Evolutionary conservation across 257 asterid genomes (phyloP).

Genomic region (Handroanthus guayacan): DNA sequence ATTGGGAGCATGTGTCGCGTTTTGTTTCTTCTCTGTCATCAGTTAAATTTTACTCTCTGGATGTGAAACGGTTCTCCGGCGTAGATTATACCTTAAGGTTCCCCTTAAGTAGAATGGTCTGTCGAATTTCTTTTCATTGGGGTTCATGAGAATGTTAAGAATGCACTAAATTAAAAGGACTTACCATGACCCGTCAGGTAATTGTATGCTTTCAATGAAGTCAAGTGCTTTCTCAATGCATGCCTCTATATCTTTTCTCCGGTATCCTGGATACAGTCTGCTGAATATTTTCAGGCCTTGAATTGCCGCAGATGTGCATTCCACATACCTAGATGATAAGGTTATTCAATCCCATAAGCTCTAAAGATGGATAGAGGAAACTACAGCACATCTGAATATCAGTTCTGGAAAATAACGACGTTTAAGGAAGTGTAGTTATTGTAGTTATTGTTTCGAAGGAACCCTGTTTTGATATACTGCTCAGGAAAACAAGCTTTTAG

Average conservation of each 20-base stretch:
- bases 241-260: constrained; percentile 47
- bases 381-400: background rate
- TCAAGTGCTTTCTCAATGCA: constrained; percentile 58
- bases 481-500: no score
- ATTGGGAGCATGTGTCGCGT: no score
- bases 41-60: no score
- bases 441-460: background rate
- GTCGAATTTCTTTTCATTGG: background rate
- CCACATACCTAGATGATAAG: constrained; percentile 56
- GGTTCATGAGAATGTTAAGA: background rate
- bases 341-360: background rate
- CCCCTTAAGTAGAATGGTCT: no score
- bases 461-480: no score
- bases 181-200: constrained; percentile 77
- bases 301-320: constrained; percentile 73
- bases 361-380: no score
- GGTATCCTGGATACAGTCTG: constrained; percentile 44
- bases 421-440: background rate
- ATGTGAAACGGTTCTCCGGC: no score
- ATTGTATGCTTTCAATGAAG: constrained; percentile 63
- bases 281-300: constrained; percentile 54
- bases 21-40: no score
- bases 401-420: background rate
- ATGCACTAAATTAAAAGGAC: background rate
- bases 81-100: no score